Percentiles rank a stretch among this genome's conserved stretches.
phyloP scores from a whole-genome alignment of 1,284 basidiomycete species.

The Puccinia triticina region DNA sequence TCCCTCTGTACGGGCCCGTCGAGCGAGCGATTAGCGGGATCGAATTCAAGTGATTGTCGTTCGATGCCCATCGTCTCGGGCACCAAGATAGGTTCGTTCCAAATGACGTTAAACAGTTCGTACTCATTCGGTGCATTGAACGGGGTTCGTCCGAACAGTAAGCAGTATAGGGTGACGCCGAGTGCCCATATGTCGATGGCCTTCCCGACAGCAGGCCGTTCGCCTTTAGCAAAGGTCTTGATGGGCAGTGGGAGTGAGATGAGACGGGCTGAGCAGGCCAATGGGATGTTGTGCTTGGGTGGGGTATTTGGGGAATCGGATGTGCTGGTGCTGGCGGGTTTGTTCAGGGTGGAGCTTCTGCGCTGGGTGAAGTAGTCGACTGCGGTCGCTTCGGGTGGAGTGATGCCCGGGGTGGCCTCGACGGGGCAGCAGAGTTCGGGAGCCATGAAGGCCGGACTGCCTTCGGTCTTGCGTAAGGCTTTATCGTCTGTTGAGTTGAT shows the following conservation, averaged over 20 bases:
- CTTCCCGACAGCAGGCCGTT: conserved; percentile 78
- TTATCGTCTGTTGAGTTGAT: conserved; percentile 73
- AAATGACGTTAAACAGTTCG: conserved; percentile 80
- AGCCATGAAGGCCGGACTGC: conserved; percentile 95
- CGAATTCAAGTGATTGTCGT: conserved; percentile 67
- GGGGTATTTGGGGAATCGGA: conserved; percentile 29
- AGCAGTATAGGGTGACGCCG: conserved; percentile 93
- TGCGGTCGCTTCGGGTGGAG: conserved; percentile 49
- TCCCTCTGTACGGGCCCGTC: conserved; percentile 63
- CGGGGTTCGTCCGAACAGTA: conserved; percentile 82
- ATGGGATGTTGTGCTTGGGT: neutral
- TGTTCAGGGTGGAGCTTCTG: conserved; percentile 16
- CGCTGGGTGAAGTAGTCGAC: conserved; percentile 44
- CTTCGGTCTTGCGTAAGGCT: conserved; percentile 88
- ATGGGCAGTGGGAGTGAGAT: conserved; percentile 40
- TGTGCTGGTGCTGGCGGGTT: conserved; percentile 57
- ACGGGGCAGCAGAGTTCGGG: conserved; percentile 80
- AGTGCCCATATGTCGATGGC: conserved; percentile 99
- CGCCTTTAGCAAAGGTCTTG: conserved; percentile 54
- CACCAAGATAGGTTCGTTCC: conserved; percentile 74
- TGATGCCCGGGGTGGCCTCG: conserved; percentile 56
- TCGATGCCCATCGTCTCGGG: conserved; percentile 77
- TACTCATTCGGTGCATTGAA: conserved; percentile 73
- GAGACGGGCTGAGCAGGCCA: conserved; percentile 17
- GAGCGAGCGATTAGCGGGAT: conserved; percentile 54